Evolutionary conservation across 202 grass and related monocot species (phyloP), one percentile per base, ranked within the genome.

Genomic region (Schoenoplectus triqueter): DNA sequence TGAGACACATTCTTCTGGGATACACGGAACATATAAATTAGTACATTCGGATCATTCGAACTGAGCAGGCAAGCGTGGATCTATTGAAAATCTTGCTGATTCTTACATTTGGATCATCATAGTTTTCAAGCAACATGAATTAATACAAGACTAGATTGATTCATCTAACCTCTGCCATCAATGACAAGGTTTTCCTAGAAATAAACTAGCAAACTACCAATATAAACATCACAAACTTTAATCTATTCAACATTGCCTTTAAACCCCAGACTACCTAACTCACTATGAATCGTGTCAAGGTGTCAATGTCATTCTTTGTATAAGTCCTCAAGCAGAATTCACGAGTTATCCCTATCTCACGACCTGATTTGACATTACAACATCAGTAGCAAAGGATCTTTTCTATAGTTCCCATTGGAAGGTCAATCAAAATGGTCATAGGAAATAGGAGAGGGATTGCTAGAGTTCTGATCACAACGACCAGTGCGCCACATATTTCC

Each of bases 391-490:
- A 15, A 68, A 49, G 42, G 47, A 67, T 83, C 39, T 13, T 31
- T 39, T 52, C 9, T 39, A 7, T 15, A 49, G 10, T 22, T 64
- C 1, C 51, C 18, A 62, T 66, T 48, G 8, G 1, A 20, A 69
- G 64, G 69, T 96, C 90, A 96, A 69, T 96, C 97, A 0, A 99
- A 94, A 80, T 99, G 92, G 46, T 96, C 92, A 6, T 91, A 96
- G 55, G 94, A 92, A 41, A 78, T 84, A 1, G 89, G 87, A 18
- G 95, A 98, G 45, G 90, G 91, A 85, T 95, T 99, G 18, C 76
- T 64, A 0, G 95, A 84, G 86, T 92, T 98, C 57, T 91, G 92
- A 60, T 99, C 93, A 9, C 85, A 78, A 69, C 80, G 90, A 39
- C 52, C 52, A 63, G 67, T 90, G 81, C 86, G 90, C 97, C 97